Conservation (phyloP, 257 asterid species). For the Misopates orontium region DNA sequence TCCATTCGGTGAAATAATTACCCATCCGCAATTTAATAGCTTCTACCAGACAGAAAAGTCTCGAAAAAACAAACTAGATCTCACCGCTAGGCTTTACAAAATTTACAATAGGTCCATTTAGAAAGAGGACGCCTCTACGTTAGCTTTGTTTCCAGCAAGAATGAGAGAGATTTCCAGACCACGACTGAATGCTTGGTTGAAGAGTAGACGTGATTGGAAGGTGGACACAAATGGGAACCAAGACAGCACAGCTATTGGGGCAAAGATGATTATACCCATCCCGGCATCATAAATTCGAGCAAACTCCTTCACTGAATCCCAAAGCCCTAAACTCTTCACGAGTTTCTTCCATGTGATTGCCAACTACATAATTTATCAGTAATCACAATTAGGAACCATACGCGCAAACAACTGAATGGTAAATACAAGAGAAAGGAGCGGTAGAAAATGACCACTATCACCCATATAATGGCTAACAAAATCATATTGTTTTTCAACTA, state of each 20-base stretch:
- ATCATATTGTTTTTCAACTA: no score
- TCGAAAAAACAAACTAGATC: no score
- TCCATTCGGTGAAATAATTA: no score
- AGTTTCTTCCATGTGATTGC: conserved; percentile 82
- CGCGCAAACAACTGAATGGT: neutral
- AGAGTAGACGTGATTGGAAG: conserved; percentile 96
- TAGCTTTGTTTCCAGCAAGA: conserved; percentile 99
- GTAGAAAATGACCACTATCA: no score
- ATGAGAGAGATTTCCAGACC: conserved; percentile 97
- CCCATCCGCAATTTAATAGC: no score
- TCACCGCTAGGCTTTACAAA: neutral
- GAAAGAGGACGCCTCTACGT: conserved; percentile 63
- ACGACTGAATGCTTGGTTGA: conserved; percentile 99
- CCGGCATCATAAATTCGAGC: conserved; percentile 98
- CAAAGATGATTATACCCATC: conserved; percentile 86
- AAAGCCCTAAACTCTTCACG: conserved; percentile 80
- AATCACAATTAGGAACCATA: neutral
- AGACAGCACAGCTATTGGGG: conserved; percentile 86
- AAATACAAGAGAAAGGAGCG: neutral
- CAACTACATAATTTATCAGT: conserved; percentile 42
- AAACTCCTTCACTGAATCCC: conserved; percentile 97
- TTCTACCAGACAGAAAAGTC: no score
- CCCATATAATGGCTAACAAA: no score
- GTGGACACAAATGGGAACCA: conserved; percentile 99
- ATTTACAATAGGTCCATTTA: conserved; percentile 17